Conservation (phyloP, 2,329 filamentous ascomycete genomes). For the Nigrospora osmanthi region DNA sequence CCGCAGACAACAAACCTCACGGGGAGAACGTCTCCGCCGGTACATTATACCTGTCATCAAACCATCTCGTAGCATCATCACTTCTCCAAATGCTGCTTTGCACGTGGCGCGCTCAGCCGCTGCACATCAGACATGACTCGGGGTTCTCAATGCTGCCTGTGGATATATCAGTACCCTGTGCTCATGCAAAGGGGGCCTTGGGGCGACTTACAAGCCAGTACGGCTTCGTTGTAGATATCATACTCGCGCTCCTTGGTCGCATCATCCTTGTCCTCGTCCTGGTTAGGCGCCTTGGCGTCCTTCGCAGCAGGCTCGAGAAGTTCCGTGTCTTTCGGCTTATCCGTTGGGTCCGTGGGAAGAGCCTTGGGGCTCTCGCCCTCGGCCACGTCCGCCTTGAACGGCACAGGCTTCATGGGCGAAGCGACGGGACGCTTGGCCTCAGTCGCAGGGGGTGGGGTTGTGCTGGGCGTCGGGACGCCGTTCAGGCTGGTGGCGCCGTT, state of each 20-base stretch:
- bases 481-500: slow-evolving; percentile 34
- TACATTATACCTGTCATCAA: slow-evolving; percentile 1
- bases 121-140: slow-evolving; percentile 95
- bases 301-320: slow-evolving; percentile 49
- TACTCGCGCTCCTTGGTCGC: slow-evolving; percentile 70
- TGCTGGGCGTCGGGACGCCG: slow-evolving; percentile 61
- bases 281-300: slow-evolving; percentile 39
- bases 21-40: no score
- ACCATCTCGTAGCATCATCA: slow-evolving; percentile 1
- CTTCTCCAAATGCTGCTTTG: background rate
- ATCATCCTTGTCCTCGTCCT: slow-evolving; percentile 67
- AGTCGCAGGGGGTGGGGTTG: slow-evolving; percentile 51
- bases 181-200: background rate
- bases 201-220: slow-evolving; percentile 66
- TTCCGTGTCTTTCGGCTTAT: slow-evolving; percentile 56
- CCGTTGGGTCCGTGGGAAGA: slow-evolving; percentile 62
- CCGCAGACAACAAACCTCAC: no score
- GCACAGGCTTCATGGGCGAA: slow-evolving; percentile 53
- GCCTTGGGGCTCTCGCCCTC: slow-evolving; percentile 76
- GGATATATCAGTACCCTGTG: background rate
- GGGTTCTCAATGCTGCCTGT: slow-evolving; percentile 91
- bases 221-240: slow-evolving; percentile 93
- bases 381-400: slow-evolving; percentile 68
- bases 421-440: slow-evolving; percentile 38
- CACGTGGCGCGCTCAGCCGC: slow-evolving; percentile 52